A percentile compares a stretch with the other conserved stretches of the same genome.
These are phyloP conservation scores for Fusarium sp. DNA, from an alignment of 2,329 filamentous ascomycete species.

Conservation along the genomic window DNA sequence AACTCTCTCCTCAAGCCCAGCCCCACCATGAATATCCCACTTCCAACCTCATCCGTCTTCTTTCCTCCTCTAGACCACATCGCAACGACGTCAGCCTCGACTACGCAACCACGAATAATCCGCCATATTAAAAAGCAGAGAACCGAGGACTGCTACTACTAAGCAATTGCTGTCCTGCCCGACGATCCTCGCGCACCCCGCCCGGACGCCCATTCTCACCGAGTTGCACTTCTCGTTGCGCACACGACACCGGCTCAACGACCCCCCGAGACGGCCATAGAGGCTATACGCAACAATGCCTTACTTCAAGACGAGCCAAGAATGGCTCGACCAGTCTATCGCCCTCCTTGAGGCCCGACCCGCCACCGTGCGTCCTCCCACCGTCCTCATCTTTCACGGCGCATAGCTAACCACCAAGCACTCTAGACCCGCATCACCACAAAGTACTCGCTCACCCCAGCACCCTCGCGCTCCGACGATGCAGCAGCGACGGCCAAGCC, in stretches of 20 bases:
- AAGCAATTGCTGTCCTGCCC: background rate
- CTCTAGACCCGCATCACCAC: conserved; percentile 88
- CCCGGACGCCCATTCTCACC: background rate
- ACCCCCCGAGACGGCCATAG: background rate
- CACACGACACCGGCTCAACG: conserved; percentile 14
- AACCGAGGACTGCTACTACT: background rate
- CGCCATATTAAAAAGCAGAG: background rate
- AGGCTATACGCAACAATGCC: conserved; percentile 68
- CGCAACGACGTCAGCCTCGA: background rate
- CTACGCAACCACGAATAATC: background rate
- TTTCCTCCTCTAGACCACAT: conserved; percentile 27
- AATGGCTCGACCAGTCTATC: conserved; percentile 90
- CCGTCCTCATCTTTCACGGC: background rate
- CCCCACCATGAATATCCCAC: conserved; percentile 38
- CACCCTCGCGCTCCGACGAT: conserved; percentile 42
- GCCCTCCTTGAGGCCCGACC: conserved; percentile 89
- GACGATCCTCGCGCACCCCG: background rate
- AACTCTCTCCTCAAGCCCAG: conserved; percentile 11
- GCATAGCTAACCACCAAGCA: conserved; percentile 17
- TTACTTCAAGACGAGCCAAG: conserved; percentile 84
- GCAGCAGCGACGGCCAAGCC: conserved; percentile 54
- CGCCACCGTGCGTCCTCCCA: conserved; percentile 72
- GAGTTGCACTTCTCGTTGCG: background rate
- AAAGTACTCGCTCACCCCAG: conserved; percentile 80
- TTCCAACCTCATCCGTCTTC: conserved; percentile 28